Conservation (phyloP, 768 basidiomycete species). For the Sutorius australiensis region DNA sequence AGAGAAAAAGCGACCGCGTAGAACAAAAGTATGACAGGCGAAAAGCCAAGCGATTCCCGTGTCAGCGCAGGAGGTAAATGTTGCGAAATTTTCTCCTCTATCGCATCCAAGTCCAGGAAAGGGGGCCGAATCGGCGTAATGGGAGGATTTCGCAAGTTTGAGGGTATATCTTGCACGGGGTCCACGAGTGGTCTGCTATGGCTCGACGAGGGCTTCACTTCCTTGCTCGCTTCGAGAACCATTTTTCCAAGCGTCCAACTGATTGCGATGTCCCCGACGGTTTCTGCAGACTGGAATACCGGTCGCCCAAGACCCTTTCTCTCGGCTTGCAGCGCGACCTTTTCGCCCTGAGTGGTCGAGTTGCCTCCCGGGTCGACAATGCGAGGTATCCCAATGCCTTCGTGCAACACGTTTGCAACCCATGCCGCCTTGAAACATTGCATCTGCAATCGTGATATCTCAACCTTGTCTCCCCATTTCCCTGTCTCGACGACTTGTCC, state of each 20-base stretch:
- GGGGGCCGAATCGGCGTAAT: slow-evolving; percentile 64
- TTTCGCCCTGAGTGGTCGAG: slow-evolving; percentile 59
- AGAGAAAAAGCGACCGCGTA: slow-evolving; percentile 45
- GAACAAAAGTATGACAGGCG: slow-evolving; percentile 59
- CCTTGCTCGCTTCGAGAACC: slow-evolving; percentile 95
- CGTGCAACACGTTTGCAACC: slow-evolving; percentile 94
- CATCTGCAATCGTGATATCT: slow-evolving; percentile 84
- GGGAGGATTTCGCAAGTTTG: slow-evolving; percentile 43
- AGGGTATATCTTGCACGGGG: slow-evolving; percentile 63
- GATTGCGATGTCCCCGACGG: slow-evolving; percentile 90
- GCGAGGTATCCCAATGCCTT: slow-evolving; percentile 92
- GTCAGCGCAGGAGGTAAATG: slow-evolving; percentile 63
- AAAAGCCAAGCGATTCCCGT: slow-evolving; percentile 67
- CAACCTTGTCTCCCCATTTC: slow-evolving; percentile 71
- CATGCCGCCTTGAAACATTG: slow-evolving; percentile 99
- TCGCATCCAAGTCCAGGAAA: slow-evolving; percentile 52
- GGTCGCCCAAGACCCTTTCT: slow-evolving; percentile 80
- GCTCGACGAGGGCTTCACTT: slow-evolving; percentile 53
- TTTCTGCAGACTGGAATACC: slow-evolving; percentile 89
- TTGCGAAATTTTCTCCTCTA: slow-evolving; percentile 63
- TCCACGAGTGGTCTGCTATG: slow-evolving; percentile 60
- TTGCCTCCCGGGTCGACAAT: slow-evolving; percentile 86
- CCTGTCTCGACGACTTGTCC: slow-evolving; percentile 62
- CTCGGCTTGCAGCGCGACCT: slow-evolving; percentile 71
- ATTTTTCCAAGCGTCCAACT: slow-evolving; percentile 99